These are phyloP conservation scores for Lumnitzera littorea DNA, from an alignment of 345 rosid species.

Conservation along the genomic window DNA sequence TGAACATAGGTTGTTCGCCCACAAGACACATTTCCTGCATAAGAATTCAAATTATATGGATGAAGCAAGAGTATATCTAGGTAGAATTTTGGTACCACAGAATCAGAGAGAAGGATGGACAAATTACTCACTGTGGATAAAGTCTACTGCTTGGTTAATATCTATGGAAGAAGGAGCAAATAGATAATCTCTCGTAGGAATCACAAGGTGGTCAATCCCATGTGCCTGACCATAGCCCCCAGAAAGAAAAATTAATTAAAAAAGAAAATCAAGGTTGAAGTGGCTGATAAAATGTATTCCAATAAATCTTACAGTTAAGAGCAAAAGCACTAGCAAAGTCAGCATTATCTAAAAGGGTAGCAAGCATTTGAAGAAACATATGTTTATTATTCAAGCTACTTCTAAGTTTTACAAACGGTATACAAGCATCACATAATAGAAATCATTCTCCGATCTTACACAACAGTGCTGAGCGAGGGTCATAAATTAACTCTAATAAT, in stretches of 20 bases:
- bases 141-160: conserved; percentile 53
- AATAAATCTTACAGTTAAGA: background rate
- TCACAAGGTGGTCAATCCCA: conserved; percentile 68
- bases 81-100: background rate
- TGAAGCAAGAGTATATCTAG: background rate
- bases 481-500: too few species aligned
- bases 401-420: too few species aligned
- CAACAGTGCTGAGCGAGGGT: too few species aligned
- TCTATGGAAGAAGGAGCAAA: conserved; percentile 65
- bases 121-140: conserved; percentile 53
- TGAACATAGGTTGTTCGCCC: conserved; percentile 75
- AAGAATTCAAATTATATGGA: background rate
- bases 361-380: too few species aligned
- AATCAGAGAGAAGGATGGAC: background rate
- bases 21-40: conserved; percentile 46
- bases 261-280: conserved; percentile 2
- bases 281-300: background rate
- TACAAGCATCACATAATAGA: too few species aligned
- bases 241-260: background rate
- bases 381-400: too few species aligned
- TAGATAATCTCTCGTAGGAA: conserved; percentile 86
- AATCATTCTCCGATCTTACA: too few species aligned
- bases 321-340: background rate
- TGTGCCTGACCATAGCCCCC: conserved; percentile 30
- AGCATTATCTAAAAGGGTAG: too few species aligned